Base-by-base conservation (phyloP, 495 filamentous ascomycete species). In the Tetracladium setigerum region DNA sequence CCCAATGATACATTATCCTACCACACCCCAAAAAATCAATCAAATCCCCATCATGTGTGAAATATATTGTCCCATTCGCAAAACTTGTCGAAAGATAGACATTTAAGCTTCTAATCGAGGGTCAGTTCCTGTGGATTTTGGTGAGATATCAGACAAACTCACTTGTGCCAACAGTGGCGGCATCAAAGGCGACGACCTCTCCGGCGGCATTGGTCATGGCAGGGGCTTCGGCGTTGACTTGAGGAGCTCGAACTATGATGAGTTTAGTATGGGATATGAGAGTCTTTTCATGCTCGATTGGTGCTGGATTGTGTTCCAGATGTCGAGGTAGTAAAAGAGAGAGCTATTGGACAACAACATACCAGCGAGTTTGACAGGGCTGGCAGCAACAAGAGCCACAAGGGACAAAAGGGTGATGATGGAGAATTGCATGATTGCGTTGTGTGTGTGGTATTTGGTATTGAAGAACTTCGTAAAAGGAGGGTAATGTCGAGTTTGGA, bases 341-440 rank as follows among this genome's bases (percentile, higher is more conserved):
- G 30, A 16, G 15, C 30, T n/a, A 9, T 14, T 22, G 31, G 32
- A 34, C 5, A 24, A 27, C 12, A 30, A 65, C 67, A 15, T 44
- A 71, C 68, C 54, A 42, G 59, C 62, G 41, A 43, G 40, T 15
- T 50, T 49, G 52, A 56, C 43, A 33, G 69, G 64, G 38, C 59
- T 60, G 41, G 68, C 72, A 58, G 69, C 53, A 52, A 67, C 69
- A 57, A 70, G 43, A 56, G 71, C 59, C 46, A 60, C 54, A 59
- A 68, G 65, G 47, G 75, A 58, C 42, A 71, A 62, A 59, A 75
- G 49, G 50, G 75, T 42, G 56, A 64, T 49, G 52, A 69, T 18
- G 22, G 66, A 63, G 65, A 69, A 69, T 69, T 77, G 70, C 73
- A 77, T 77, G 52, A 64, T 74, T 67, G 62, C 60, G 56, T 47